A percentile compares a stretch with the other conserved stretches of the same genome.
Evolutionary conservation across 2,329 filamentous ascomycete genomes (phyloP).

Genomic region (Apiospora marii): DNA sequence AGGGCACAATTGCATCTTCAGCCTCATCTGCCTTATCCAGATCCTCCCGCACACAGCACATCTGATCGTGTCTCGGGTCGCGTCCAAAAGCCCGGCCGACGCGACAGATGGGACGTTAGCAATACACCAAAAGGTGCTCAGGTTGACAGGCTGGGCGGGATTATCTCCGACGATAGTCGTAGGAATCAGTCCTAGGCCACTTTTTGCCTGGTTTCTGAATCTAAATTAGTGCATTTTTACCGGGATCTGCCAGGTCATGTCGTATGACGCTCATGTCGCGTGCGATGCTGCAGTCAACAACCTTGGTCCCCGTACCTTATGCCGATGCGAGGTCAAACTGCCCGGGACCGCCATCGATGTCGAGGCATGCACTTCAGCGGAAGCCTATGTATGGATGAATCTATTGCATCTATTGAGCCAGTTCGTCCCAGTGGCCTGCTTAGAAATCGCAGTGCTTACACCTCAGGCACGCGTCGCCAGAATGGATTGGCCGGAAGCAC

Average conservation of each 20-base stretch:
- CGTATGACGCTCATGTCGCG: slow-evolving; percentile 17
- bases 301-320: slow-evolving; percentile 1
- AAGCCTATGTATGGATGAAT: not conserved
- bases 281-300: not conserved
- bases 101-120: not conserved
- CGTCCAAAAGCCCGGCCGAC: not conserved
- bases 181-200: not conserved
- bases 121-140: slow-evolving; percentile 5
- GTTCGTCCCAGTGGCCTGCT: not conserved
- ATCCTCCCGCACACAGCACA: not conserved
- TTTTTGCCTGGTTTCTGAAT: not conserved
- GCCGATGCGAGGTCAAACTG: slow-evolving; percentile 12
- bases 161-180: slow-evolving; percentile 15
- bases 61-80: not conserved
- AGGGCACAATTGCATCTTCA: slow-evolving; percentile 14
- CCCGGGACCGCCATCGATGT: not conserved
- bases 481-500: slow-evolving; percentile 1
- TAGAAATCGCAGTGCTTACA: slow-evolving; percentile 1
- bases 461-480: slow-evolving; percentile 14
- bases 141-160: not conserved
- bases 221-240: not conserved
- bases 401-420: not conserved
- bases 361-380: not conserved
- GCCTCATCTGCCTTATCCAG: not conserved
- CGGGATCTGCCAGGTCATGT: not conserved